Evolutionary conservation across 2,329 filamentous ascomycete genomes (phyloP), one percentile per base, ranked within the genome.

Genomic region (Xylaria polymorpha): DNA sequence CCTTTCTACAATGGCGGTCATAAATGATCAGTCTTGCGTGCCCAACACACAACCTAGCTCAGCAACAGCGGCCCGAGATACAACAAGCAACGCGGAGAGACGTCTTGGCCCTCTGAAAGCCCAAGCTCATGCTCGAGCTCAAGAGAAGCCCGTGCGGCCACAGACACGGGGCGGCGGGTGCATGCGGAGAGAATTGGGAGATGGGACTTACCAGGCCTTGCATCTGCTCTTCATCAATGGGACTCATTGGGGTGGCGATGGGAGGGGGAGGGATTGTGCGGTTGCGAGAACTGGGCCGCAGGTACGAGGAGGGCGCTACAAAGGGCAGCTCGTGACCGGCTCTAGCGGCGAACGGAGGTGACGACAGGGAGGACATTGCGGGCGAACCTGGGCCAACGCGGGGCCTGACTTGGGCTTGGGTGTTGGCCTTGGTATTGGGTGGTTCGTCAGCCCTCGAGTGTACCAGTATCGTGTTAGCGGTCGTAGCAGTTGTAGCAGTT

Each of bases 211-310:
- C 92, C 85, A 95, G 84, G 75, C 91, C 92, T 79, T 93, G 90
- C 77, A 91, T 86, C 83, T 94, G 92, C 78, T 94, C 92, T 82
- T 86, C 89, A 80, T 95, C 92, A 67, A 92, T 84, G 70, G 87
- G 85, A 76, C 85, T 90, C 80, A 87, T 81, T 71, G 85, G 83
- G 69, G 81, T 78, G 72, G 81, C 81, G 71, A 79, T 74, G 72
- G 84, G 81, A 68, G 82, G 75, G 72, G 83, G 81, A 68, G 82
- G 75, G 75, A 81, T 78, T 76, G 81, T 80, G 77, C 79, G 80
- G 77, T 78, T 80, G 73, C 77, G 76, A 68, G 79, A 75, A 71
- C 80, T 80, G 62, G 81, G 82, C 72, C 81, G 79, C 67, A 89
- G 84, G 79, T 88, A 89, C 64, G 86, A 88, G 69, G 86, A 89